Evolutionary conservation across 805 yeast species (phyloP).

Genomic region (Clavispora carvajalis): DNA sequence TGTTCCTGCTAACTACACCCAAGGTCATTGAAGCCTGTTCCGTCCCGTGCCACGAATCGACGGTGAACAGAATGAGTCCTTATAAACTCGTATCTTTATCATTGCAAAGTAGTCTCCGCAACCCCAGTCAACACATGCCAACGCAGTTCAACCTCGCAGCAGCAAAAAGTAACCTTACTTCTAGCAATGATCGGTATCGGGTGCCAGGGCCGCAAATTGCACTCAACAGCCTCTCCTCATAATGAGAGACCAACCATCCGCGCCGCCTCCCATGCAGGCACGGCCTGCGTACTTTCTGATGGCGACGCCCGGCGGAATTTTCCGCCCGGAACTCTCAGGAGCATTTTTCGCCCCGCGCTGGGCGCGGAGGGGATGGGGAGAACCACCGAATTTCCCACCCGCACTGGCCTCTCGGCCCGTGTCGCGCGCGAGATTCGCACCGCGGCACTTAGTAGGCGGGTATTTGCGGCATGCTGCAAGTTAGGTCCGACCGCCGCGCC

Average conservation of each 20-base stretch:
- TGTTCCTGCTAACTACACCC: no score
- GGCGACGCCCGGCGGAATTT: slow-evolving; percentile 50
- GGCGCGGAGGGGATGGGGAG: slow-evolving; percentile 36
- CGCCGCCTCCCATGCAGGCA: slow-evolving; percentile 48
- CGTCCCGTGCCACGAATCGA: no score
- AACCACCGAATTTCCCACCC: slow-evolving; percentile 67
- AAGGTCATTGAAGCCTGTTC: no score
- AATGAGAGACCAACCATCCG: slow-evolving; percentile 48
- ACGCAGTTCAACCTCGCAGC: no score
- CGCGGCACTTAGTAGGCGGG: slow-evolving; percentile 34
- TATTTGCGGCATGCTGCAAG: slow-evolving; percentile 44
- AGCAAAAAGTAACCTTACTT: slow-evolving; percentile 33
- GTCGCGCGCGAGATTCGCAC: slow-evolving; percentile 11
- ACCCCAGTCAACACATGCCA: no score
- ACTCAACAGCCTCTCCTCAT: slow-evolving; percentile 45
- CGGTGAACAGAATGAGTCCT: no score
- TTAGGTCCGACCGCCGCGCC: slow-evolving; percentile 26
- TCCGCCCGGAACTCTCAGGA: slow-evolving; percentile 59
- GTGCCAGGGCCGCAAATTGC: slow-evolving; percentile 58
- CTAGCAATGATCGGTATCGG: slow-evolving; percentile 60
- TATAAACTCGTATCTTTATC: no score
- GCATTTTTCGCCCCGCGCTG: slow-evolving; percentile 17
- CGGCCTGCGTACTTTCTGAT: slow-evolving; percentile 41
- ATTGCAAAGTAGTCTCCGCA: no score
- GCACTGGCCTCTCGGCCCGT: slow-evolving; percentile 15